Base-by-base conservation (phyloP, 495 filamentous ascomycete genomes). In the Lepidopterella palustris region DNA sequence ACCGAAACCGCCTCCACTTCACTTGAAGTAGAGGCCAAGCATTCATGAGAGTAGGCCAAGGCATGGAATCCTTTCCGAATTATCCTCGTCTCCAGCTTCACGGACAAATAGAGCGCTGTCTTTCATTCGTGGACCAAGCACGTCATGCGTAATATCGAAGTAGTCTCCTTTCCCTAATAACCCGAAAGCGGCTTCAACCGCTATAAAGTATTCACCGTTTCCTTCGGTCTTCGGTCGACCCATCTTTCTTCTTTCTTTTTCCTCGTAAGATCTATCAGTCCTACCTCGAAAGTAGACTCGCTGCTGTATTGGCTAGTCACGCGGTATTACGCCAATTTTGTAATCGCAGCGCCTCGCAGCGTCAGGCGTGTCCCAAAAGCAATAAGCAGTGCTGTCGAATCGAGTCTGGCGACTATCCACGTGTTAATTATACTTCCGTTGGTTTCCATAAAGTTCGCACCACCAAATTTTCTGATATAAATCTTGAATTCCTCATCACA, bases 71-170 rank as follows among this genome's bases (percentile, higher is more conserved):
- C 47, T 50, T n/a, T 27, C 47, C 47, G 20, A 24, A 27, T 50
- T 50, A 25, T 50, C 47, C 47, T 50, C 47, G 47, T 50, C 23
- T 50, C 47, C 47, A 13, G 25, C 47, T 27, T 50, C 15, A 50
- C 26, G 47, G 47, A 25, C 20, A 27, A 50, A 50, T 18, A 24
- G 45, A 35, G 6, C 31, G 15, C 31, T 6, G 15, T 35, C 31
- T 35, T 35, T n/a, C n/a, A 49, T 21, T 49, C 45, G 6, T 50
- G 47, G 21, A 27, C 47, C 47, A 27, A 50, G 47, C 47, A 50
- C 47, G 47, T 50, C 47, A 50, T 25, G 2, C 21, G 47, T 50
- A 50, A 50, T 15, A 3, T 11, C 9, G 35, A 42, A 42, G 18
- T 42, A 13, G 3, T 42, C 9, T 11, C 13, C 3, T 42, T 2